Evolutionary conservation across 2,329 filamentous ascomycete species (phyloP), one percentile per base, ranked within the genome.

Genomic region (Nannizzia gypsea): DNA sequence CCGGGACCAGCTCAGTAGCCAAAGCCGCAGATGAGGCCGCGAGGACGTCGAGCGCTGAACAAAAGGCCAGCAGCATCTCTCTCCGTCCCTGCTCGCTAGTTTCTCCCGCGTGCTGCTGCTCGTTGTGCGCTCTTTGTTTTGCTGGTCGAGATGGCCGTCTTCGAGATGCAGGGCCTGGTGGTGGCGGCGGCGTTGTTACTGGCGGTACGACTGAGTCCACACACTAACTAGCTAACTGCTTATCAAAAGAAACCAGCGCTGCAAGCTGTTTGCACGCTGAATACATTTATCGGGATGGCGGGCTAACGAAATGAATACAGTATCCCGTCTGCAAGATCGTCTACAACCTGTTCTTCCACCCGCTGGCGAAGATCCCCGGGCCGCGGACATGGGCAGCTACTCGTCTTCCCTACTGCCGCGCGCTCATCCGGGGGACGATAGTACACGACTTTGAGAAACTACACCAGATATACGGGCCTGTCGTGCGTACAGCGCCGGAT

Each of bases 401-500:
- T 31, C 58, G 61, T 56, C 44, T 66, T 5, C 64, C 64, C 6
- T 66, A 63, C 34, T 44, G 58, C 11, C 60, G 60, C 44, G 58
- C 60, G 24, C n/a, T 57, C 6, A 36, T 63, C 6, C 42, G 50
- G 1, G 67, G 67, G 6, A 65, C 63, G 1, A 62, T 70, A 4
- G 61, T 63, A 15, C 64, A 65, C 15, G 60, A 66, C 4, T 62
- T 69, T n/a, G 56, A 64, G 3, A 60, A 63, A 5, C 57, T 70
- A 8, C 70, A 72, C 58, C 31, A 64, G 17, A 60, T 61, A 13
- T 70, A 72, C 36, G 70, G 70, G 3, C 56, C 66, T 3, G 61
- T 70, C n/a, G 62, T 72, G 5, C 68, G 70, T 1, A 66, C 71
- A 15, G 67, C 64, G 4, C 68, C 68, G 0, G 64, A 67, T 28